These are phyloP conservation scores for Tuber magnatum DNA, from an alignment of 495 filamentous ascomycete species.

Conservation along the genomic window DNA sequence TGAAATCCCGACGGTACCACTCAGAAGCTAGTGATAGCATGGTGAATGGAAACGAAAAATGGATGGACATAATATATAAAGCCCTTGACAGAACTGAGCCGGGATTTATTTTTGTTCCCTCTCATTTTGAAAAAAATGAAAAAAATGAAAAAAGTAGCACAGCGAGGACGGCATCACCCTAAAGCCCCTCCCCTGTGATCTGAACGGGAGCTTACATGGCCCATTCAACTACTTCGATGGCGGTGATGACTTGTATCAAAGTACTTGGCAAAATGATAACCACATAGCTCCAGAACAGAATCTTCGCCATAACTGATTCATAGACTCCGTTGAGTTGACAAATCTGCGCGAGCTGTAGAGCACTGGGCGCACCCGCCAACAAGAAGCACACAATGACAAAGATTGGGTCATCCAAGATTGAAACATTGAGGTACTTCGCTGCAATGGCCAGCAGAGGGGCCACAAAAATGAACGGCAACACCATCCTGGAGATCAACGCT, in stretches of 20 bases:
- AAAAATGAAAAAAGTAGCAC: neutral
- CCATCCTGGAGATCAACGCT: slow-evolving; percentile 78
- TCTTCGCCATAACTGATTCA: slow-evolving; percentile 82
- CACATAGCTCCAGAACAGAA: slow-evolving; percentile 96
- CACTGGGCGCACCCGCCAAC: slow-evolving; percentile 86
- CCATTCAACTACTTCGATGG: slow-evolving; percentile 91
- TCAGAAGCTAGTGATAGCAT: neutral
- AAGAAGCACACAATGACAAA: slow-evolving; percentile 97
- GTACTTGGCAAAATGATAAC: slow-evolving; percentile 78
- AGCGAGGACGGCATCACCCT: neutral
- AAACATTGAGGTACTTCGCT: slow-evolving; percentile 86
- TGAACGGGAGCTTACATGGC: slow-evolving; percentile 44
- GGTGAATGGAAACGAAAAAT: neutral
- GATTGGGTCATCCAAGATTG: slow-evolving; percentile 94
- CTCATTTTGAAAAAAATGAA: neutral
- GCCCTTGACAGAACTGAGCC: neutral
- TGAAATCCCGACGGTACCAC: neutral
- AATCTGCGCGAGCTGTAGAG: slow-evolving; percentile 91
- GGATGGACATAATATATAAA: neutral
- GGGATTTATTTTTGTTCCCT: neutral
- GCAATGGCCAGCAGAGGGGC: slow-evolving; percentile 82
- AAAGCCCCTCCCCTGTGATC: slow-evolving; percentile 1
- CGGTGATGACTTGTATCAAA: slow-evolving; percentile 78
- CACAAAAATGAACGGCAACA: slow-evolving; percentile 87
- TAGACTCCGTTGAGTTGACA: slow-evolving; percentile 97